Base-by-base conservation (phyloP, 257 asterid species). In the Coffea eugenioides region DNA sequence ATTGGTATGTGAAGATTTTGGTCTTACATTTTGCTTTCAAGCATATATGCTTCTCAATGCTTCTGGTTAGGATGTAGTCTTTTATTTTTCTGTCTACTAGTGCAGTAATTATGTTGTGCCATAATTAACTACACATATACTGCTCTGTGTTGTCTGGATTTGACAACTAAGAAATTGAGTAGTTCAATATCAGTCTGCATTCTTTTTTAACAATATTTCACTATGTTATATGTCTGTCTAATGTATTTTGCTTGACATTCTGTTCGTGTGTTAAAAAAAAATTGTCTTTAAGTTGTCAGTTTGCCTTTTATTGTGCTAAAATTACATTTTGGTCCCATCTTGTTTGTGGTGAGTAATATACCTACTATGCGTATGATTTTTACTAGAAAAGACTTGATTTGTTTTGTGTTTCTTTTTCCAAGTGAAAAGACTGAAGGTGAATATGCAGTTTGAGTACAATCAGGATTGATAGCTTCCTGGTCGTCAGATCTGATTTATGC, bases 1-100 rank as follows among this genome's bases (percentile, higher is more conserved):
- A 77, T 82, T 74, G 85, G 85, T 72, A 77, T 69, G 48, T 27
- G 31, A 51, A 49, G 72, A 68, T 59, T 71, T n/a, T 77, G 79
- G 25, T 69, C 73, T 11, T 71, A 82, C 21, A 41, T 65, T 15
- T 57, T 77, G 52, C 36, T 72, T 77, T 71, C 57, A 52, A 45
- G 66, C 69, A 68, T 75, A 27, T 75, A 75, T 68, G 49, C 69
- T 68, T 75, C 85, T 71, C 69, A 72, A 65, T 71, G 79, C 39
- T 71, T 51, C 78, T 16, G 7, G 45, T n/a, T 39, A 51, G 43
- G 43, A 4, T 39, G 43, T 39, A 49, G 23, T 21, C 31, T 7
- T 16, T 27, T 8, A 48, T 18, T 45, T 46, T 14, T 39, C 43
- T 2, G 43, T 4, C 43, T 39, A 39, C 43, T 39, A 39, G 5